Percentiles rank a stretch among this genome's conserved stretches.
Evolutionary conservation across 1,284 basidiomycete genomes (phyloP).

Genomic region (Ceratobasidium sp.): DNA sequence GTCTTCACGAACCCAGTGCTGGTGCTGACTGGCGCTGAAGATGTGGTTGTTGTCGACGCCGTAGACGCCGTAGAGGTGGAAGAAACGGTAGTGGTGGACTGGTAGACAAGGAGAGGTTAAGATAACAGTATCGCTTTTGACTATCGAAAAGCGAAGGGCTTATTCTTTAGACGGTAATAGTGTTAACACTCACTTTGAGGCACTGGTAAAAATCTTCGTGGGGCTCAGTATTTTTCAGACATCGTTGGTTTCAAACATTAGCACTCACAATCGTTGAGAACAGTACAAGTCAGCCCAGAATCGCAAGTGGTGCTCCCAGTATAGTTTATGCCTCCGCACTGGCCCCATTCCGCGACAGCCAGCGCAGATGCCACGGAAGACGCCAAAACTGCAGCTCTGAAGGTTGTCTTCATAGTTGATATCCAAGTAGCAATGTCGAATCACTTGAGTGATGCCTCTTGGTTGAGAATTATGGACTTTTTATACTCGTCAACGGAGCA

Average conservation of each 20-base stretch:
- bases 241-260: neutral
- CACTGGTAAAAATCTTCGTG: conserved; percentile 42
- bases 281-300: conserved; percentile 46
- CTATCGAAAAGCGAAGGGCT: too few relatives aligned
- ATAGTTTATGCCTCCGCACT: conserved; percentile 49
- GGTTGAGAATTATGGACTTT: too few relatives aligned
- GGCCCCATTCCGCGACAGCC: conserved; percentile 44
- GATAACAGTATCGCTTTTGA: too few relatives aligned
- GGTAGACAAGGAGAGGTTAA: conserved; percentile 30
- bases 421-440: too few relatives aligned
- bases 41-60: conserved; percentile 52
- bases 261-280: conserved; percentile 43
- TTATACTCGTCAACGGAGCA: too few relatives aligned
- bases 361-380: conserved; percentile 34
- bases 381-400: conserved; percentile 28
- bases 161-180: too few relatives aligned
- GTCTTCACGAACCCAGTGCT: conserved; percentile 65
- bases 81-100: conserved; percentile 40
- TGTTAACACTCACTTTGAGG: conserved; percentile 13
- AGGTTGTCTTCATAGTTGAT: conserved; percentile 17
- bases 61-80: conserved; percentile 38
- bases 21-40: conserved; percentile 52
- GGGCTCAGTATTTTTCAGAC: neutral
- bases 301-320: conserved; percentile 48
- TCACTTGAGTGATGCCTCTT: too few relatives aligned